These are phyloP conservation scores for Gossypium bickii DNA, from an alignment of 345 rosid genomes.

Conservation along the genomic window DNA sequence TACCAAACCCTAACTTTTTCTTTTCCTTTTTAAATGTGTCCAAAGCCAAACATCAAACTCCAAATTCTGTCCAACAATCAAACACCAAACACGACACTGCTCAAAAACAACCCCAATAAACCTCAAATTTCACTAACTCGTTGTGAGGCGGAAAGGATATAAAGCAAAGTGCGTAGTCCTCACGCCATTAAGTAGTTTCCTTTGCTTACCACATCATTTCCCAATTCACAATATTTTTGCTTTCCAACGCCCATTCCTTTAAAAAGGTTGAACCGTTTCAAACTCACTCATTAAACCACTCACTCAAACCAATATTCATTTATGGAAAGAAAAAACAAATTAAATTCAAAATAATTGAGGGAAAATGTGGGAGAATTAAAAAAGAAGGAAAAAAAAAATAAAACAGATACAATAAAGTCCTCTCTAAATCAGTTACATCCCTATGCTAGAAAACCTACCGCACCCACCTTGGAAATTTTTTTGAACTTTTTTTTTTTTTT, in stretches of 20 bases:
- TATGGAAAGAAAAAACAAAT: neutral
- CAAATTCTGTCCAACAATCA: neutral
- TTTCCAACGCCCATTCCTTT: slow-evolving; percentile 27
- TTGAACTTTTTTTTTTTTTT: neutral
- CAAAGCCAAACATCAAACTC: neutral
- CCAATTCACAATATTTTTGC: slow-evolving; percentile 33
- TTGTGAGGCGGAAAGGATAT: neutral
- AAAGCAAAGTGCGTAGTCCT: neutral
- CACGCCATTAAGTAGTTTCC: slow-evolving; percentile 15
- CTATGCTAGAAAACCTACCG: slow-evolving; percentile 26
- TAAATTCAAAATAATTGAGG: neutral
- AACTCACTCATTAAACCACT: neutral
- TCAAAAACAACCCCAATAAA: neutral
- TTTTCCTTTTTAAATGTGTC: neutral
- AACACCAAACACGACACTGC: slow-evolving; percentile 10
- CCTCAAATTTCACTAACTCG: neutral
- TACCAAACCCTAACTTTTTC: neutral
- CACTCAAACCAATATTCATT: neutral
- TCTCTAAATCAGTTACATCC: slow-evolving; percentile 30
- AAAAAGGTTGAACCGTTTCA: slow-evolving; percentile 20
- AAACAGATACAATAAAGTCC: slow-evolving; percentile 14
- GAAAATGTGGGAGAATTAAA: neutral
- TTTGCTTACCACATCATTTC: neutral
- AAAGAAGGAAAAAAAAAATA: neutral
- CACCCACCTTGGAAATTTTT: slow-evolving; percentile 27